Percentiles rank a stretch among this genome's conserved stretches.
phyloP scores from a whole-genome alignment of 1,139 yeast species.

The Saccharomyces hybrid region DNA sequence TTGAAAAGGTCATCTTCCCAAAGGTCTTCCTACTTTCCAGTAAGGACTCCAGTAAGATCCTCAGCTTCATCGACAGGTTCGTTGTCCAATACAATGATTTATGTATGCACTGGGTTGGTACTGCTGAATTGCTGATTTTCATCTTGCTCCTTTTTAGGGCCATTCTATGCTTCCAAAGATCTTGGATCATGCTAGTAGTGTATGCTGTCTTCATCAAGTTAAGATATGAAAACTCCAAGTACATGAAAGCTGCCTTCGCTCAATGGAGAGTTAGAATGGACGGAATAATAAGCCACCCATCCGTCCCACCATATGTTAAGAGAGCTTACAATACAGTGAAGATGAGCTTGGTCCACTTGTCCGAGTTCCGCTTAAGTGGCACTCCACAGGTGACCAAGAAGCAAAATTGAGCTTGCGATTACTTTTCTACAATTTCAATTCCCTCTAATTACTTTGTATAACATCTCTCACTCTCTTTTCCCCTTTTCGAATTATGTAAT shows the following conservation, averaged over 20 bases:
- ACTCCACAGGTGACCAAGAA: not conserved
- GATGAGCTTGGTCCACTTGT: slow-evolving; percentile 22
- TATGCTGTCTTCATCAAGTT: slow-evolving; percentile 66
- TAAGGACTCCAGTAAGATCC: slow-evolving; percentile 29
- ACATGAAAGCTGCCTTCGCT: slow-evolving; percentile 65
- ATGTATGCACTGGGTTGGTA: slow-evolving; percentile 65
- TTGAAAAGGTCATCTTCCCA: slow-evolving; percentile 62
- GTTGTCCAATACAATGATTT: slow-evolving; percentile 57
- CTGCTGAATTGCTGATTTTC: slow-evolving; percentile 54
- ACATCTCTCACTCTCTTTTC: not conserved
- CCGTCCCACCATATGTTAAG: slow-evolving; percentile 52
- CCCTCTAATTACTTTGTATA: not conserved
- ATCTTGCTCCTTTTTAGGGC: slow-evolving; percentile 46
- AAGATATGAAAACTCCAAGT: slow-evolving; percentile 69
- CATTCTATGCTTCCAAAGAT: slow-evolving; percentile 54
- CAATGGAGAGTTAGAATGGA: slow-evolving; percentile 67
- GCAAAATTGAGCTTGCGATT: not conserved
- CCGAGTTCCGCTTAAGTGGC: slow-evolving; percentile 7
- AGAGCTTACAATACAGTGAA: slow-evolving; percentile 56
- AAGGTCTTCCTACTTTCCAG: slow-evolving; percentile 43
- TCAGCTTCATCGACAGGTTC: slow-evolving; percentile 45
- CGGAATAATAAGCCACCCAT: slow-evolving; percentile 48
- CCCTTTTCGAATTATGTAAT: not conserved
- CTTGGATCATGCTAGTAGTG: slow-evolving; percentile 51
- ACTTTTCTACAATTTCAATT: not conserved